A percentile compares a stretch with the other conserved stretches of the same genome.
phyloP scores from a whole-genome alignment of 805 yeast species.

The Pichia sporocuriosa region DNA sequence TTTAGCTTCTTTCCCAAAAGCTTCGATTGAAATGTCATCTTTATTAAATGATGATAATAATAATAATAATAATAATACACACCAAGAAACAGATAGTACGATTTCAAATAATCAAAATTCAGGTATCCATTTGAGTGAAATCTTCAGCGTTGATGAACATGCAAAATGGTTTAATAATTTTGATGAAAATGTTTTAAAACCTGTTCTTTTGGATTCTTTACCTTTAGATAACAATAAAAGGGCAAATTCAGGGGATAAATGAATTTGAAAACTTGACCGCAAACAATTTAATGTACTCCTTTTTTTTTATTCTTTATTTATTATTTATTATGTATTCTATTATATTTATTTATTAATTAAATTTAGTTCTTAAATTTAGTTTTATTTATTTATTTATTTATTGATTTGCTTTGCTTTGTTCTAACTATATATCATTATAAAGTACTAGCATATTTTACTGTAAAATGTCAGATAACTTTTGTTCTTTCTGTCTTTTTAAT shows the following conservation, averaged over 20 bases:
- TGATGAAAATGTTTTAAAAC: slow-evolving; percentile 90
- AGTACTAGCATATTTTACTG: neutral
- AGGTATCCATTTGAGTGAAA: slow-evolving; percentile 24
- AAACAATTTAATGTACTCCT: too few species aligned
- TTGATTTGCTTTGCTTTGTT: neutral
- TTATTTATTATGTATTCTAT: too few species aligned
- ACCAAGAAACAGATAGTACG: neutral
- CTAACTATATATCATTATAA: neutral
- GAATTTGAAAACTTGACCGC: too few species aligned
- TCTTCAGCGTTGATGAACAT: slow-evolving; percentile 52
- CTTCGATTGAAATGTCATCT: slow-evolving; percentile 2
- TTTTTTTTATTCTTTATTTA: too few species aligned
- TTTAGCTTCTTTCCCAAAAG: slow-evolving; percentile 1
- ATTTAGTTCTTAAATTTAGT: too few species aligned
- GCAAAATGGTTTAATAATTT: slow-evolving; percentile 89
- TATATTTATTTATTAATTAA: too few species aligned
- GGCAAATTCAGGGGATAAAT: neutral
- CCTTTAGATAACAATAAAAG: slow-evolving; percentile 21
- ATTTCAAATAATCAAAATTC: neutral
- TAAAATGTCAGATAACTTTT: slow-evolving; percentile 12
- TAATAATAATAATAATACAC: neutral
- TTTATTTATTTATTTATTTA: too few species aligned
- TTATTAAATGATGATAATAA: neutral
- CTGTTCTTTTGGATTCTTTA: slow-evolving; percentile 69
- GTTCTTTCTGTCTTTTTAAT: slow-evolving; percentile 39